Evolutionary conservation across 768 basidiomycete genomes (phyloP).

Genomic region (Cantharellus cinnabarinus): DNA sequence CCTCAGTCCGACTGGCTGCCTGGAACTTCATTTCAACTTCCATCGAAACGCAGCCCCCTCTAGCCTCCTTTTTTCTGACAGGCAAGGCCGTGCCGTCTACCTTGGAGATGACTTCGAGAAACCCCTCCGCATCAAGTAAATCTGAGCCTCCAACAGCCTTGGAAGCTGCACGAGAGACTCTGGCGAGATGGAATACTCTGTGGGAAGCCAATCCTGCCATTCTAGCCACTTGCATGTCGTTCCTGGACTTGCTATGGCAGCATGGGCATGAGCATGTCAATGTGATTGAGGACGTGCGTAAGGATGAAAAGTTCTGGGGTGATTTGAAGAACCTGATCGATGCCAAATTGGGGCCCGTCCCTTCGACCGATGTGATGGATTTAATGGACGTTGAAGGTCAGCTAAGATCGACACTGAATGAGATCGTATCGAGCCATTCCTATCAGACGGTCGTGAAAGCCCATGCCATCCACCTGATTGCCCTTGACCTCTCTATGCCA

Average conservation of each 20-base stretch:
- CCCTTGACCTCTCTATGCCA: slow-evolving; percentile 27
- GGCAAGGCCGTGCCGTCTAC: slow-evolving; percentile 34
- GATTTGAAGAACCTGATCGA: slow-evolving; percentile 40
- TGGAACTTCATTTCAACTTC: slow-evolving; percentile 74
- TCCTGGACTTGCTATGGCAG: slow-evolving; percentile 62
- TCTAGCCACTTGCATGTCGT: slow-evolving; percentile 51
- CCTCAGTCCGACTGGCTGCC: slow-evolving; percentile 44
- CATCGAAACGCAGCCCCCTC: slow-evolving; percentile 70
- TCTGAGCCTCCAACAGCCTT: slow-evolving; percentile 31
- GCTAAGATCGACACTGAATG: slow-evolving; percentile 35
- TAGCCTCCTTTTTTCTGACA: slow-evolving; percentile 57
- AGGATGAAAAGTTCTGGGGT: slow-evolving; percentile 47
- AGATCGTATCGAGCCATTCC: slow-evolving; percentile 38
- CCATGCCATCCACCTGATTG: slow-evolving; percentile 51
- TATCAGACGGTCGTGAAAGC: slow-evolving; percentile 56
- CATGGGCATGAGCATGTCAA: slow-evolving; percentile 54
- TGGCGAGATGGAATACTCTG: slow-evolving; percentile 49
- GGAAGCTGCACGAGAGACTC: slow-evolving; percentile 40
- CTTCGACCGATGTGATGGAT: slow-evolving; percentile 40
- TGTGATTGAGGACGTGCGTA: slow-evolving; percentile 33
- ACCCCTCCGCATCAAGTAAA: slow-evolving; percentile 14
- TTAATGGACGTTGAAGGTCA: slow-evolving; percentile 25
- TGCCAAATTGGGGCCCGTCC: slow-evolving; percentile 52
- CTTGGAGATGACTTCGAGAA: not conserved
- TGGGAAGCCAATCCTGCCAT: slow-evolving; percentile 65